phyloP scores from a whole-genome alignment of 306 rosid genomes.

The Vicia villosa region DNA sequence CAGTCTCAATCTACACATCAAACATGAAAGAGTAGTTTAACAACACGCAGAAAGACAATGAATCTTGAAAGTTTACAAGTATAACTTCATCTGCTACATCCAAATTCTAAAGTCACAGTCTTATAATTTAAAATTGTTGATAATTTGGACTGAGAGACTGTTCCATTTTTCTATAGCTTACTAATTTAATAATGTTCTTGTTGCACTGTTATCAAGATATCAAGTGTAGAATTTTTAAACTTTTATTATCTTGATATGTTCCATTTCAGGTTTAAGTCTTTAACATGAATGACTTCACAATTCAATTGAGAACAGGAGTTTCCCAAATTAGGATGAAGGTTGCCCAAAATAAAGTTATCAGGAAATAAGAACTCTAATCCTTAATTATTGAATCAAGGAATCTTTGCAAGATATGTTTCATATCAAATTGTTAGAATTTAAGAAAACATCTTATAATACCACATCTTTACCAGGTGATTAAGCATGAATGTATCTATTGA shows the following conservation, averaged over 20 bases:
- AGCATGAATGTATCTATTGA: too few species aligned
- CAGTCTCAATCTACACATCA: background rate
- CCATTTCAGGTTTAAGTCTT: constrained; percentile 18
- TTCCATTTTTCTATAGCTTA: constrained; percentile 2
- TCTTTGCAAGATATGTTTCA: background rate
- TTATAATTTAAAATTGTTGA: background rate
- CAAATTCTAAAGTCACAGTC: background rate
- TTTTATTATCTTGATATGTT: background rate
- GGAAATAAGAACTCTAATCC: background rate
- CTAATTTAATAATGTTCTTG: background rate
- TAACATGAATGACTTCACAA: constrained; percentile 5
- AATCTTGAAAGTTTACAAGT: background rate
- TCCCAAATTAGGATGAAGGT: background rate
- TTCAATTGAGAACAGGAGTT: background rate
- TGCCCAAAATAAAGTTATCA: background rate
- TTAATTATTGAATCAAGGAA: background rate
- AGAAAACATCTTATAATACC: too few species aligned
- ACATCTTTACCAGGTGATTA: too few species aligned
- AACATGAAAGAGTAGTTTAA: background rate
- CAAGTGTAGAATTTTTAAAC: background rate
- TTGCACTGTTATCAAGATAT: constrained; percentile 10
- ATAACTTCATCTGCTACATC: background rate
- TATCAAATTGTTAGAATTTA: background rate
- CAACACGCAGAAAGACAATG: background rate
- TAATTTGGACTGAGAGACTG: background rate